A percentile compares a stretch with the other conserved stretches of the same genome.
Evolutionary conservation across 495 filamentous ascomycete species (phyloP).

Genomic region (Neurospora sp.): DNA sequence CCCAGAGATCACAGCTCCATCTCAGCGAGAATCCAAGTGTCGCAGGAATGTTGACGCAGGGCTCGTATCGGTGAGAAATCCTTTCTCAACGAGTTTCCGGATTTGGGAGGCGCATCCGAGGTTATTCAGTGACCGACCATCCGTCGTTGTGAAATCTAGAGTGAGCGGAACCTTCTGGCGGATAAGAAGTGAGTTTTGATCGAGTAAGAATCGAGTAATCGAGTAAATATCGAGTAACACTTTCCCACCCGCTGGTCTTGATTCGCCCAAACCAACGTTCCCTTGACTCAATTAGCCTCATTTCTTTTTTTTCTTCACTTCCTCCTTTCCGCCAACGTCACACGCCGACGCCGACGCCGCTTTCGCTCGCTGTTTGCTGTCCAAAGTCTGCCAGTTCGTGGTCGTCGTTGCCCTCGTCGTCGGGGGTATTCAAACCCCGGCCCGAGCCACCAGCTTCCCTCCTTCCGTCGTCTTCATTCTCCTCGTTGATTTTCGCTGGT

Average conservation of each 20-base stretch:
- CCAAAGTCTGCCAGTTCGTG: not conserved
- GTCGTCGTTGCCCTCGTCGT: not conserved
- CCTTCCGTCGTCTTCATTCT: not conserved
- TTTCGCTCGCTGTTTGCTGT: not conserved
- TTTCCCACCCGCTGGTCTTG: not conserved
- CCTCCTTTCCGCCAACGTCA: not conserved
- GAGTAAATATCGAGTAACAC: not conserved
- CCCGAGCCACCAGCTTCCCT: not conserved
- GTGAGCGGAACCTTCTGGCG: not conserved
- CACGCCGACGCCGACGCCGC: not conserved
- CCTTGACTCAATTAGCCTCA: not conserved
- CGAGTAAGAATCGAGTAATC: constrained; percentile 31
- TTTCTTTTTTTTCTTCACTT: not conserved
- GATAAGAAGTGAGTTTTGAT: constrained; percentile 18
- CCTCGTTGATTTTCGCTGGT: not conserved
- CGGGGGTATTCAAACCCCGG: not conserved
- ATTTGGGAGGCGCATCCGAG: not conserved
- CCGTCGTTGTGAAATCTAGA: not conserved
- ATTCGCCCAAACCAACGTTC: not conserved
- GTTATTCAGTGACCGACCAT: not conserved
- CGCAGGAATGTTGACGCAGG: not conserved
- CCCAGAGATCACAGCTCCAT: not conserved
- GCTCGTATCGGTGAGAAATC: not conserved
- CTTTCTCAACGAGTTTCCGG: not conserved
- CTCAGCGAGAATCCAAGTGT: not conserved